Evolutionary conservation across 2,329 filamentous ascomycete genomes (phyloP), one percentile per base, ranked within the genome.

Genomic region (Phialophora verrucosa): DNA sequence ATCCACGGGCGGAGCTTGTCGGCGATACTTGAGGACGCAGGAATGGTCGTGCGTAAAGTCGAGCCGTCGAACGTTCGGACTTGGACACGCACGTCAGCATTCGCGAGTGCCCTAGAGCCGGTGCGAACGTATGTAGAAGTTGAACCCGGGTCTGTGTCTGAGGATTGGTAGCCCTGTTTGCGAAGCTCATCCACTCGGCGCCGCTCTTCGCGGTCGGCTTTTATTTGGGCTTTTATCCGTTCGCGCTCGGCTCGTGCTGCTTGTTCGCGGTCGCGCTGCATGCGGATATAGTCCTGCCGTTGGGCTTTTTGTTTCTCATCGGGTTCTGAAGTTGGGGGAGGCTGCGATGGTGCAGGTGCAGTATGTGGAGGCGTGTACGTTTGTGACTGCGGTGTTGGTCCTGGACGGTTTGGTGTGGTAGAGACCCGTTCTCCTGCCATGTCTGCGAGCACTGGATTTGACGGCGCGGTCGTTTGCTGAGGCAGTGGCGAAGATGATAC

Each of bases 31-130:
- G 85, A 82, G 1, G 81, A 80, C 25, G 88, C 86, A 11, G 87
- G 81, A 76, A 97, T 96, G 20, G 85, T 87, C 3, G 84, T 85
- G 49, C 92, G 88, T 20, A 97, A 85, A 1, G 88, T 93, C 11
- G 88, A 89, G 10, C 94, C 94, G 74, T 97, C 92, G 64, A 96
- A 91, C 0, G 97, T 82, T 7, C 93, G 87, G 20, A 97, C 86
- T 73, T 95, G 92, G 0, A 97, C 80, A 20, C 89, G 85, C 69
- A 87, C 88, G 68, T 76, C 62, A 23, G 60, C 64, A 5, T 32
- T 73, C 50, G 73, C 71, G 20, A 68, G 65, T 25, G 72, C 62
- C 53, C 68, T 62, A 35, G 70, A n/a, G 0, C 11, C 23, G 25
- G 32, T 50, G 2, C 54, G 42, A 1, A 57, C 25, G 54, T 50